Base-by-base conservation (phyloP, 768 basidiomycete species). In the Xerocomellus dryophilus region DNA sequence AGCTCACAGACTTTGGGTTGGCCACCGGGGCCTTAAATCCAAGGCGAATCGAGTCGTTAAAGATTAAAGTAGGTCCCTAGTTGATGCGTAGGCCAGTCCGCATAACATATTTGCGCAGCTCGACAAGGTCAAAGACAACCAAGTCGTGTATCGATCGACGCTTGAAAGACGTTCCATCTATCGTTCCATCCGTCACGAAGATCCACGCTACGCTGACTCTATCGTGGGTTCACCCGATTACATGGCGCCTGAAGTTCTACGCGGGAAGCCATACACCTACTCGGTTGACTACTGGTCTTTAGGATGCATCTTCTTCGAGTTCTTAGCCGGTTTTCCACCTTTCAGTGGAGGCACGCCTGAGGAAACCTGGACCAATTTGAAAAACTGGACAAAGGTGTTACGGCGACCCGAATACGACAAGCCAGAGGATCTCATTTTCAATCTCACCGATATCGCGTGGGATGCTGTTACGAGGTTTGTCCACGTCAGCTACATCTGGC, bases 241-340 rank as follows among this genome's bases (percentile, higher is more conserved):
- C 72, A 98, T 99, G 97, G 84, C 97, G 1, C 90, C 91, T 0
- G 91, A 93, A 66, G 94, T 98, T 20, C 81, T 98, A 23, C 84
- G 95, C 27, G 96, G 90, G 34, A 93, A 94, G 71, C 90, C 93
- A 0, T 99, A 99, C 72, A 88, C 88, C 1, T 98, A 89, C 71
- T 91, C 92, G 0, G 97, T 98, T 44, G 97, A 99, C 73, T 98
- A 90, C 63, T 98, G 97, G 97, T 96, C 93, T 1, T 81, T 99
- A 8, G 97, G 97, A 7, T 98, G 97, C 71, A 98, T 99, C 62
- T 75, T 99, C 23, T 99, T 98, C 73, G 97, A 99, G 74, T 95
- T 96, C 70, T 77, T 96, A 15, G 90, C 93, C 1, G 96, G 97
- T 25, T 99, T 97, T 74, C 97, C 97, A 12, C 97, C 97, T 2